These are phyloP conservation scores for Dothistroma septosporum DNA, from an alignment of 2,329 filamentous ascomycete species.

Conservation along the genomic window DNA sequence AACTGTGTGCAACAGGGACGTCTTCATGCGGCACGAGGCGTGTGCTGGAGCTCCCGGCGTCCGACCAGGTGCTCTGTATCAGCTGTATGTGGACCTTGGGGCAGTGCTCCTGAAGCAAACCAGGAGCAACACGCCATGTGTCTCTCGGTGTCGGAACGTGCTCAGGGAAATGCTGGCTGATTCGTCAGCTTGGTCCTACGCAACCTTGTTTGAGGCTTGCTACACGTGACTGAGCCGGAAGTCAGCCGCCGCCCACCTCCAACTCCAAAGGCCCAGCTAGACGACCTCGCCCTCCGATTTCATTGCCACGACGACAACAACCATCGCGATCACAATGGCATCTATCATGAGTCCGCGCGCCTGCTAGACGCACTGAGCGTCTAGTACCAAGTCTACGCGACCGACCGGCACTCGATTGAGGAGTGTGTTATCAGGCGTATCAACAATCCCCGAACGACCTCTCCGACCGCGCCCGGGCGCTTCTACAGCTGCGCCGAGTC, in stretches of 20 bases:
- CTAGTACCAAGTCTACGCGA: slow-evolving; percentile 29
- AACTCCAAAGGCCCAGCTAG: not conserved
- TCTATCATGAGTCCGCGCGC: slow-evolving; percentile 19
- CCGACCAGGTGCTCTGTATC: not conserved
- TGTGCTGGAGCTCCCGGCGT: not conserved
- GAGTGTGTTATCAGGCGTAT: slow-evolving; percentile 29
- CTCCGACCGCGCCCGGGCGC: slow-evolving; percentile 5
- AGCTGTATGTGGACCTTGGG: not conserved
- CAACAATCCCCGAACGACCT: slow-evolving; percentile 5
- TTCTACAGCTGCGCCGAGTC: not conserved
- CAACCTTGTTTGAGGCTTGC: not conserved
- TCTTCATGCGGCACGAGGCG: slow-evolving; percentile 6
- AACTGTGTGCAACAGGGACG: slow-evolving; percentile 1
- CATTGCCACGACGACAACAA: slow-evolving; percentile 17
- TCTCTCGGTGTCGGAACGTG: not conserved
- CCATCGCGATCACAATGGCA: slow-evolving; percentile 13
- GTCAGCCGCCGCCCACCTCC: not conserved
- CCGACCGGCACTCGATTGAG: slow-evolving; percentile 34
- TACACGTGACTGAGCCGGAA: slow-evolving; percentile 1
- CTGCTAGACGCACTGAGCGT: slow-evolving; percentile 34
- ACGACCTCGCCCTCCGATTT: slow-evolving; percentile 7
- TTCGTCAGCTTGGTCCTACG: not conserved
- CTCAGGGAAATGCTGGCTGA: not conserved
- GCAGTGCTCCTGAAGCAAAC: not conserved
- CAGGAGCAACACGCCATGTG: slow-evolving; percentile 4